These are phyloP conservation scores for Blumeria hordei DNA, from an alignment of 2,329 filamentous ascomycete species.

Conservation along the genomic window DNA sequence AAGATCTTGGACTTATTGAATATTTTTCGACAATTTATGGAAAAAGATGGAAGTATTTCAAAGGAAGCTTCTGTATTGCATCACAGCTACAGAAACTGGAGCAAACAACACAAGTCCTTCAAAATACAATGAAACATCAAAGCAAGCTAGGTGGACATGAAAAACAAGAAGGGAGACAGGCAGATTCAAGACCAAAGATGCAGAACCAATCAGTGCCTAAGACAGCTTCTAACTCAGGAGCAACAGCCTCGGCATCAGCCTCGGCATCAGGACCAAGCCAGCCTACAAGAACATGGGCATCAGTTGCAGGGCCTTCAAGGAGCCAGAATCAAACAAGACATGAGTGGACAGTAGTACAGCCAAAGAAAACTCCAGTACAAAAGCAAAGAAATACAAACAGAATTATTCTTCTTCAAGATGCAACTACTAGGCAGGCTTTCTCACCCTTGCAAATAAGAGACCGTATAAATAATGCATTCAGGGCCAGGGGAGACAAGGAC, in stretches of 20 bases:
- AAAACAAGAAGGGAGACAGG: background rate
- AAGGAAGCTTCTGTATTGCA: background rate
- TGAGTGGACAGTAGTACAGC: background rate
- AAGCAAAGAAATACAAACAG: background rate
- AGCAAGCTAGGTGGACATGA: background rate
- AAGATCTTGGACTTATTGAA: background rate
- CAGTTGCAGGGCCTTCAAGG: no score
- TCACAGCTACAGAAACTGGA: background rate
- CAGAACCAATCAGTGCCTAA: background rate
- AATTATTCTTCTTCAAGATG: background rate
- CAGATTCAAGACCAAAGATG: background rate
- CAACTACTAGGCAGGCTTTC: background rate
- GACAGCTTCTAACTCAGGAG: background rate
- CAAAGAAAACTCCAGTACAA: background rate
- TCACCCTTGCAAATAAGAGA: background rate
- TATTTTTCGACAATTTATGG: no score
- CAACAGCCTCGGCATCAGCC: no score
- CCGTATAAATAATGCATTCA: background rate
- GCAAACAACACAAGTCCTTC: background rate
- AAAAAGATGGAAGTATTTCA: no score
- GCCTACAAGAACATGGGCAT: no score
- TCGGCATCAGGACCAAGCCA: no score
- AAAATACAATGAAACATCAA: background rate
- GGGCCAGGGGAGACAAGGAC: background rate
- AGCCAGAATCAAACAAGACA: background rate